phyloP scores from a whole-genome alignment of 2,329 filamentous ascomycete genomes.

The Lizonia empirigonia region DNA sequence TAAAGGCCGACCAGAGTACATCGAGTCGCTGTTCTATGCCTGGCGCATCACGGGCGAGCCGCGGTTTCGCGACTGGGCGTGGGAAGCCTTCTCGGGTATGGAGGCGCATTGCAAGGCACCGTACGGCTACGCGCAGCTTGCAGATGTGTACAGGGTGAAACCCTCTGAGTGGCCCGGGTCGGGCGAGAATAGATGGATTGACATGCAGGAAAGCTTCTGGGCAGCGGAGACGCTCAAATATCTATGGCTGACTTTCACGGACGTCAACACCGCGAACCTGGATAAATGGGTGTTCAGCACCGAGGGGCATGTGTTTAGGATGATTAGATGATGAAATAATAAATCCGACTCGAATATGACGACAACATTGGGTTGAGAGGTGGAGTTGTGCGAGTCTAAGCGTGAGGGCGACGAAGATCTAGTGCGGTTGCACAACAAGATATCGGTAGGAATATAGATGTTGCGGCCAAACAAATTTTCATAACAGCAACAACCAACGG shows the following conservation, averaged over 20 bases:
- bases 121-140: constrained; percentile 47
- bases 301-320: constrained; percentile 50
- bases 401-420: background rate
- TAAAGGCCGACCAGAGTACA: constrained; percentile 48
- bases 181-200: constrained; percentile 39
- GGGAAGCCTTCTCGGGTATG: constrained; percentile 49
- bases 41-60: constrained; percentile 50
- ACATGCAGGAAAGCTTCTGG: constrained; percentile 50
- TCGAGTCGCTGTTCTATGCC: constrained; percentile 50
- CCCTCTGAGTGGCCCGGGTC: constrained; percentile 24
- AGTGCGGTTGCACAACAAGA: background rate
- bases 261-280: constrained; percentile 45
- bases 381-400: background rate
- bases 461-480: background rate
- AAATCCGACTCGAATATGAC: background rate
- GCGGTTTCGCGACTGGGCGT: constrained; percentile 51
- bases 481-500: constrained; percentile 21
- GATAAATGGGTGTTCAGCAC: constrained; percentile 54
- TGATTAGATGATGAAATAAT: constrained; percentile 38
- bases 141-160: constrained; percentile 41
- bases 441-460: background rate
- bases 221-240: constrained; percentile 51
- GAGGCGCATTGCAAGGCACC: constrained; percentile 47
- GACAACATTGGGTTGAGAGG: background rate
- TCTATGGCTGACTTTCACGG: constrained; percentile 48